A percentile compares a stretch with the other conserved stretches of the same genome.
Evolutionary conservation across 306 rosid species (phyloP).

Genomic region (Astragalus membranaceus): DNA sequence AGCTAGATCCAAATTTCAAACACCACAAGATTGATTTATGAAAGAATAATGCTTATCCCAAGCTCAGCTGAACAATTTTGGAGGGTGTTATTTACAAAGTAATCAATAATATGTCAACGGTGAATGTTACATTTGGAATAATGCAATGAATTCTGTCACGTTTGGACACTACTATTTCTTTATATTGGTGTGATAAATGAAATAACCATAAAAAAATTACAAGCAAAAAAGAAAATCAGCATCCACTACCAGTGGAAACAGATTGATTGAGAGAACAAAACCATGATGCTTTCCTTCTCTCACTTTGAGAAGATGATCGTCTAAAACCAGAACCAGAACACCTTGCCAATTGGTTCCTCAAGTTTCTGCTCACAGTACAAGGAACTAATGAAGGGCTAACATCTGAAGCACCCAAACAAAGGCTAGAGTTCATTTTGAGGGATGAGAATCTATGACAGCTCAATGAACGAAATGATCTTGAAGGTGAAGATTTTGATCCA

Average conservation of each 20-base stretch:
- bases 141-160: background rate
- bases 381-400: constrained; percentile 57
- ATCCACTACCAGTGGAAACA: constrained; percentile 48
- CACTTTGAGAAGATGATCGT: constrained; percentile 47
- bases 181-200: background rate
- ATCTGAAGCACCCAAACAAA: constrained; percentile 56
- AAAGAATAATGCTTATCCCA: background rate
- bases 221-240: constrained; percentile 23
- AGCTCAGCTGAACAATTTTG: constrained; percentile 17
- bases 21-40: background rate
- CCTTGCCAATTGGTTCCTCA: constrained; percentile 35
- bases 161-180: background rate
- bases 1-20: background rate
- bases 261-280: constrained; percentile 67
- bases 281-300: constrained; percentile 69
- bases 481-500: constrained; percentile 27
- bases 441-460: constrained; percentile 69
- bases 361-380: constrained; percentile 23
- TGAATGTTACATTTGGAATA: background rate
- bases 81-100: constrained; percentile 29
- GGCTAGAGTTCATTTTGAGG: constrained; percentile 41
- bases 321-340: constrained; percentile 50
- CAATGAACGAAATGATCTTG: constrained; percentile 45
- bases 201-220: background rate
- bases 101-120: background rate